phyloP scores from a whole-genome alignment of 345 rosid genomes.

The Garcia nutans region DNA sequence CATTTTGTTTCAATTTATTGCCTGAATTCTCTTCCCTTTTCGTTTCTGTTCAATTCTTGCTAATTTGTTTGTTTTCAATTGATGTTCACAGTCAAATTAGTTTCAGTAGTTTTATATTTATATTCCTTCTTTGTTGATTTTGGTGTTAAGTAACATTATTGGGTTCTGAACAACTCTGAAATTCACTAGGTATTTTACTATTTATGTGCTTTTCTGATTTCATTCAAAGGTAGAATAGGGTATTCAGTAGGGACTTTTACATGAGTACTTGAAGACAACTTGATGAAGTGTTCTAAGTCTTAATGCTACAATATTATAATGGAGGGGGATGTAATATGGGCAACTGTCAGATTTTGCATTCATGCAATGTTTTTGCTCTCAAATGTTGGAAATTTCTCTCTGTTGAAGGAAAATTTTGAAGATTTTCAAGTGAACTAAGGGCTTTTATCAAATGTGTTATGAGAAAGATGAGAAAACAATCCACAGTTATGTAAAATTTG shows the following conservation, averaged over 20 bases:
- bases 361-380: not conserved
- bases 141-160: not conserved
- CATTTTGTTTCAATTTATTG: not conserved
- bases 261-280: too few species aligned
- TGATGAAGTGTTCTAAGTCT: not conserved
- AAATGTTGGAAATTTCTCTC: not conserved
- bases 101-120: not conserved
- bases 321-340: not conserved
- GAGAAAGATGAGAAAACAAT: too few species aligned
- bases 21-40: not conserved
- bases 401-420: not conserved
- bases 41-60: not conserved
- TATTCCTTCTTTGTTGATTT: not conserved
- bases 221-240: not conserved
- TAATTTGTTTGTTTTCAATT: too few species aligned
- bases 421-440: not conserved
- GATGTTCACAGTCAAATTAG: not conserved
- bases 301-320: too few species aligned
- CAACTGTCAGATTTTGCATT: not conserved
- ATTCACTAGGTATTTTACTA: not conserved
- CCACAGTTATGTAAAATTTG: not conserved
- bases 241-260: not conserved
- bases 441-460: not conserved
- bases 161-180: not conserved
- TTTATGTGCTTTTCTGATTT: not conserved